Evolutionary conservation across 176 grass and related monocot genomes (phyloP), one percentile per base, ranked within the genome.

Genomic region (Rhynchospora pubera): DNA sequence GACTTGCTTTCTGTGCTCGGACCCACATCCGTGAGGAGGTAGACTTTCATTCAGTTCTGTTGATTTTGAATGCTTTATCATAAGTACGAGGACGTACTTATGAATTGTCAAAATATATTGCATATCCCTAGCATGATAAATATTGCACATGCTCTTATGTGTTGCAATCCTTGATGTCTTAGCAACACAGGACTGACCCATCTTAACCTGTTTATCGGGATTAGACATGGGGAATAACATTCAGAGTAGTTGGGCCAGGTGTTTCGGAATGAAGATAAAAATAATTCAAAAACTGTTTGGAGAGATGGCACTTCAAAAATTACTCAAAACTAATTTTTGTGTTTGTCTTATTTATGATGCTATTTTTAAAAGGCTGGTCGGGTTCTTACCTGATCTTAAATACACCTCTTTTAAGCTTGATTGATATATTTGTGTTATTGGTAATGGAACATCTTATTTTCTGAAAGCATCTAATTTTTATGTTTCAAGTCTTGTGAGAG

Each of bases 11-110:
- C 83, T 98, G 95, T 89, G 95, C 92, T 87, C 77, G 95, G 48
- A 98, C 92, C 75, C 45, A 98, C 75, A 98, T 98, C 60, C 92
- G 95, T 24, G 95, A 98, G 87, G 90, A 94, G 92, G 95, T 98
- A 87, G 46, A 59, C 50, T 69, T 87, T 15, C 39, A 58, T 13
- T 80, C 21, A 4, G 9, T 39, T 62, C 23, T 48, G 21, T 45
- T 62, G 21, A 63, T 80, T 16, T 26, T 77, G 23, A 44, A 68
- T 44, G 6, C 14, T 67, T 43, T n/a, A n/a, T n/a, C n/a, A n/a
- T n/a, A n/a, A n/a, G n/a, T n/a, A n/a, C n/a, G 13, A 14, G 32
- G 43, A 18, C 2, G 15, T 42, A 14, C 65, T 15, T 43, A 43
- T 43, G 30, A 39, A 14, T 34, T 7, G 14, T 66, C 1, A 6